These are phyloP conservation scores for Teratosphaeria destructans DNA, from an alignment of 2,329 filamentous ascomycete genomes.

Conservation along the genomic window DNA sequence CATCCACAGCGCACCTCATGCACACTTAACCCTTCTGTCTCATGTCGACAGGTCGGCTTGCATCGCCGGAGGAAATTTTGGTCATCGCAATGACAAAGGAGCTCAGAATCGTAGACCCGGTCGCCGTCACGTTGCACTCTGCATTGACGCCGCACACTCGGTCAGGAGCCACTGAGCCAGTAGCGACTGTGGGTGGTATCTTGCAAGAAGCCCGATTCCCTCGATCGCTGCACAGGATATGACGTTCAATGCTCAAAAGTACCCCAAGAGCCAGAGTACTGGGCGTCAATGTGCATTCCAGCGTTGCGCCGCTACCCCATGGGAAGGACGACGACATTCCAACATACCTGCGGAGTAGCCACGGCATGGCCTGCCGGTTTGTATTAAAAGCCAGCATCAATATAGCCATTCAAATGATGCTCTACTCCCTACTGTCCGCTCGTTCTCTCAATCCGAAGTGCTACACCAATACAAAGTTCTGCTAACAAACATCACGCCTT, in stretches of 20 bases:
- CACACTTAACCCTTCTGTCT: background rate
- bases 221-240: background rate
- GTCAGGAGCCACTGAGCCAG: no score
- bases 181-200: no score
- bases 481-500: background rate
- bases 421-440: no score
- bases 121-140: no score
- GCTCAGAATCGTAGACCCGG: no score
- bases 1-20: background rate
- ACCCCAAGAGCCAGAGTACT: background rate
- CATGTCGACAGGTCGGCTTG: no score
- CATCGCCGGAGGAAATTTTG: no score
- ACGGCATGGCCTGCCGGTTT: background rate
- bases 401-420: background rate
- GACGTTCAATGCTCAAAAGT: background rate
- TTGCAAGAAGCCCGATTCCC: no score
- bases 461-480: background rate
- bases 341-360: background rate
- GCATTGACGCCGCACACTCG: no score
- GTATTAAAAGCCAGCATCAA: background rate
- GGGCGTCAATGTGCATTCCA: background rate
- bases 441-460: no score
- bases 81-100: no score
- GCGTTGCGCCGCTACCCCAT: background rate
- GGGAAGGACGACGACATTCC: no score